Evolutionary conservation across 805 yeast genomes (phyloP), one percentile per base, ranked within the genome.

Genomic region (Lipomyces anomalus): DNA sequence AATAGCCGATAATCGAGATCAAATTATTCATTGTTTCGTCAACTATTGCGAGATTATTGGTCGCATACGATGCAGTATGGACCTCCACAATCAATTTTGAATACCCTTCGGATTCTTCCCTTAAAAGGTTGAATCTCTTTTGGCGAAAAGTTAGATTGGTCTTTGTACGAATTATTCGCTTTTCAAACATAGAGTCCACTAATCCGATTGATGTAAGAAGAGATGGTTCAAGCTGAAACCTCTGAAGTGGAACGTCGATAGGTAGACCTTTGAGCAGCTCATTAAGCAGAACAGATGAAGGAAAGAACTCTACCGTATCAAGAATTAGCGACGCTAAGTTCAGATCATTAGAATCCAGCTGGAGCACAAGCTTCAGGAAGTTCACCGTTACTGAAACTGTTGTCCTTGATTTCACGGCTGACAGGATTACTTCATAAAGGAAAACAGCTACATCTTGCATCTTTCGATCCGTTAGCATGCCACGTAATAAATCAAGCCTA

Each of bases 61-160:
- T 24, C 6, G 45, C 29, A 22, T 40, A 47, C 4, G 52, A 38
- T 17, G 53, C 56, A 16, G 43, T 43, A 38, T 43, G 46, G 20
- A 53, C 30, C 32, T 53, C 53, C n/a, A 53, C 57, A 2, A 52
- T 41, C 61, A 84, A 66, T 54, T 78, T 80, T 9, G 94, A 64
- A 63, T 77, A 88, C 0, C 96, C 97, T 58, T 82, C 87, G 21
- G 79, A 68, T 50, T 83, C 83, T 61, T 89, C 95, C 40, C 79
- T 76, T 5, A 85, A 57, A 16, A 87, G 66, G 47, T 84, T 82
- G 65, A 69, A 86, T 52, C 80, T 77, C 58, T 71, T 71, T 48
- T 78, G 73, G 32, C 57, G 61, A 63, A 53, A 69, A 69, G 43
- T 79, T 67, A 60, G 68, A 68, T 56, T 66, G 57, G 61, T 71